Evolutionary conservation across 768 basidiomycete genomes (phyloP).

Genomic region (Podaxis sp.): DNA sequence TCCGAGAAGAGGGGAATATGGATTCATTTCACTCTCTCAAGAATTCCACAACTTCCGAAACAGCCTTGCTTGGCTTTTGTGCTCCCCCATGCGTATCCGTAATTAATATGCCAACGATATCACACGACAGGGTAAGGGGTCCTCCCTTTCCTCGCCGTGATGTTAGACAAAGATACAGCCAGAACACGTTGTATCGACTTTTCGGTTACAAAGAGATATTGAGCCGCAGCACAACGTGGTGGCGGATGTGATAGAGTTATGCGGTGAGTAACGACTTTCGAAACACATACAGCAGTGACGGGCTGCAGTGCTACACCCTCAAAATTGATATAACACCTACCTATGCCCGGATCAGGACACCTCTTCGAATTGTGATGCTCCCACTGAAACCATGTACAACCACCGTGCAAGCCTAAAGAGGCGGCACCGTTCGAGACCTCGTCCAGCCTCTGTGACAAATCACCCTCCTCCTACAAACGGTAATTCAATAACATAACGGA

Average conservation of each 20-base stretch:
- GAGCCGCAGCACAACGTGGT: background rate
- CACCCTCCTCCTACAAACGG: too few relatives aligned
- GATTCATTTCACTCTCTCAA: background rate
- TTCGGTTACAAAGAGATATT: background rate
- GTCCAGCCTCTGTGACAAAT: background rate
- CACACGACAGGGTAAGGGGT: background rate
- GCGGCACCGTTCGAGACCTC: too few relatives aligned
- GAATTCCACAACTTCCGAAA: slow-evolving; percentile 1
- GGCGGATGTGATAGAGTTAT: background rate
- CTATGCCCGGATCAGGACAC: background rate
- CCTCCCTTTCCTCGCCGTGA: background rate
- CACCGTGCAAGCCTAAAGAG: too few relatives aligned
- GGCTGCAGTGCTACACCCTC: background rate
- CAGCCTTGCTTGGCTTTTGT: background rate
- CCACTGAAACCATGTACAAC: too few relatives aligned
- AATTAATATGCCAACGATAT: background rate
- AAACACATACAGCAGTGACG: background rate
- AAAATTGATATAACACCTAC: background rate
- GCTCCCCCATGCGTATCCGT: background rate
- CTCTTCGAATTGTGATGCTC: background rate
- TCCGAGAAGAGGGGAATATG: background rate
- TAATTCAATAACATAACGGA: too few relatives aligned
- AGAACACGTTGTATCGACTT: background rate
- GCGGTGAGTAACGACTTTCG: background rate
- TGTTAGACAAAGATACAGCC: background rate